Evolutionary conservation across 805 yeast species (phyloP), one percentile per base, ranked within the genome.

Genomic region (Brettanomyces naardenensis): DNA sequence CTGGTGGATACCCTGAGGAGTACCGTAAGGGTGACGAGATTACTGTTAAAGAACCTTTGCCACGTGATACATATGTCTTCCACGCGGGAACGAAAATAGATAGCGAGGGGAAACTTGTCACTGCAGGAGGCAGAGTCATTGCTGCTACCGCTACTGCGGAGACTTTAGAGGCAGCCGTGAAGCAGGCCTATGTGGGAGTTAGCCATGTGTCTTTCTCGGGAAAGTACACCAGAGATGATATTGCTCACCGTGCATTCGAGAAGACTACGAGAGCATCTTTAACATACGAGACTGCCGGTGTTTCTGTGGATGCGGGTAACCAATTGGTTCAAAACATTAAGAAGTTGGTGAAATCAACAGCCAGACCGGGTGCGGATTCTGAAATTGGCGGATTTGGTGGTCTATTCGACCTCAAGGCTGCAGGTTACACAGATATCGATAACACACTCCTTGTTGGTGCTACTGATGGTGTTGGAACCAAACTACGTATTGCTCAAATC

Each of bases 361-460:
- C 83, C 29, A 80, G 99, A 64, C 71, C 94, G 25, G 99, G 99
- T 53, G 92, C 99, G 26, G 96, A 92, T 55, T 85, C 97, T 13
- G 95, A 88, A 50, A 92, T 92, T 51, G 99, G 99, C 56, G 99
- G 99, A 2, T 92, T 92, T 56, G 99, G 99, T 48, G 99, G 99
- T 48, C 66, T 90, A 31, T 94, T 92, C 49, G 98, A 94, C 59
- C 71, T 92, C 53, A 74, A 78, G 49, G 78, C 79, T 36, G 95
- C 95, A 32, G 97, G 97, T 5, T 92, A 80, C 64, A 59, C 62
- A 33, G 77, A 78, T 48, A 75, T 87, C 17, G 76, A 73, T 46
- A 79, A 82, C 40, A 78, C 87, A n/a, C 63, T 92, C 40, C 68
- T 92, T 42, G 97, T 92, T 30, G 96, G 92, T 42, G 97, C 98